Base-by-base conservation (phyloP, 2,329 filamentous ascomycete genomes). In the Ophiostoma piceae region DNA sequence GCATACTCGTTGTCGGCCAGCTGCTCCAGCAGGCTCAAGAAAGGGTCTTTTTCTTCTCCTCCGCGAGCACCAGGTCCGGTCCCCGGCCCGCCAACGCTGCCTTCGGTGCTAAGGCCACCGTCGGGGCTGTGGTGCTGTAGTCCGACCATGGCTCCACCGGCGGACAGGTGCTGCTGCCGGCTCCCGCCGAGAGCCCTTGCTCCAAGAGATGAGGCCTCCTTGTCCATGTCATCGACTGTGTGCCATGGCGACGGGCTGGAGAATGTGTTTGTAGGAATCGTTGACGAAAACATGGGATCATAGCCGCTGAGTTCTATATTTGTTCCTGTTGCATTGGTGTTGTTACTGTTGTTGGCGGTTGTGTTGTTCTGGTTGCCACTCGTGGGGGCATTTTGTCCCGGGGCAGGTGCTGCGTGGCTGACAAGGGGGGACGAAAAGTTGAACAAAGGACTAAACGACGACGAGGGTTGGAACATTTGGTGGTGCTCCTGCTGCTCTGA, bases 1-100 rank as follows among this genome's bases (percentile, higher is more conserved):
- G 83, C 83, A 68, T 90, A 85, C 78, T 94, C 91, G 75, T 92
- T 93, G 78, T 95, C 91, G 0, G 91, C 92, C 71, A 95, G 82
- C 79, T 95, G 91, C 77, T 95, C 92, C 47, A 95, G 80, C 60
- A 95, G 79, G 72, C 87, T 91, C 57, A 95, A 79, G 76, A 96
- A 95, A 0, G 92, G 91, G 76, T 95, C 92, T 74, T 91, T 93
- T 74, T 94, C 91, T 26, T 88, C 84, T 2, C 81, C 82, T 3
- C 81, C 82, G 2, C 80, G 77, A 16, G 65, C 62, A 11, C 62
- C 8, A 19, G 16, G 32, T 7, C 35, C 62, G 2, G 62, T 43
- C 0, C 78, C 81, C 1, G 83, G 83, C 1, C 80, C 83, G 0
- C 82, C 82, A 1, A 62, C 43, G 71, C 83, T 84, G 11, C 81